Evolutionary conservation across 129 eudicot genomes (phyloP).

Genomic region (Mikania micrantha): DNA sequence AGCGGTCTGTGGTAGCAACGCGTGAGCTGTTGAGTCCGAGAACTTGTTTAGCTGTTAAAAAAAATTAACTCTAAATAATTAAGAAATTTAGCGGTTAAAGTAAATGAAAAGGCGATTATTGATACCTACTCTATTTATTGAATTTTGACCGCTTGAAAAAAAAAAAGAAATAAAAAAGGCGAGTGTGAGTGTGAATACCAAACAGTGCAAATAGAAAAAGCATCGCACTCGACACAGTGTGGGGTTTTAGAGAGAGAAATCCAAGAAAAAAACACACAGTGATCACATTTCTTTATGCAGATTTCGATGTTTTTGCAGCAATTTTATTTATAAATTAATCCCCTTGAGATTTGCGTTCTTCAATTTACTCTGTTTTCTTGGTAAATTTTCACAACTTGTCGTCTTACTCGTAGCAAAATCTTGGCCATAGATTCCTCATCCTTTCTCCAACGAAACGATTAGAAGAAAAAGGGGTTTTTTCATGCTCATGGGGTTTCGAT

Average conservation of each 20-base stretch:
- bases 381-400: constrained; percentile 18
- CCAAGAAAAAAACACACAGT: constrained; percentile 27
- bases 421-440: constrained; percentile 55
- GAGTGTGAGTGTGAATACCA: constrained; percentile 1
- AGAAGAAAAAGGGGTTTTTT: constrained; percentile 17
- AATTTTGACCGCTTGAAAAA: constrained; percentile 23
- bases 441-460: too few species aligned
- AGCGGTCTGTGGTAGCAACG: too few species aligned
- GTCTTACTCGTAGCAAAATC: constrained; percentile 21
- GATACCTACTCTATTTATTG: constrained; percentile 5
- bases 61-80: too few species aligned
- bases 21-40: too few species aligned
- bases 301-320: constrained; percentile 15
- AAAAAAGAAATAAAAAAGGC: too few species aligned
- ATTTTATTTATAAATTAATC: constrained; percentile 17
- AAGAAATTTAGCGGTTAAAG: background rate
- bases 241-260: constrained; percentile 23
- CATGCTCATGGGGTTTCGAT: constrained; percentile 1
- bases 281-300: constrained; percentile 26
- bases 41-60: too few species aligned
- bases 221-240: background rate
- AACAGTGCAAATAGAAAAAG: constrained; percentile 14
- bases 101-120: background rate
- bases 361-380: background rate
- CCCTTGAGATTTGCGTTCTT: constrained; percentile 34